These are phyloP conservation scores for Spathaspora arborariae DNA, from an alignment of 805 yeast genomes.

Conservation along the genomic window DNA sequence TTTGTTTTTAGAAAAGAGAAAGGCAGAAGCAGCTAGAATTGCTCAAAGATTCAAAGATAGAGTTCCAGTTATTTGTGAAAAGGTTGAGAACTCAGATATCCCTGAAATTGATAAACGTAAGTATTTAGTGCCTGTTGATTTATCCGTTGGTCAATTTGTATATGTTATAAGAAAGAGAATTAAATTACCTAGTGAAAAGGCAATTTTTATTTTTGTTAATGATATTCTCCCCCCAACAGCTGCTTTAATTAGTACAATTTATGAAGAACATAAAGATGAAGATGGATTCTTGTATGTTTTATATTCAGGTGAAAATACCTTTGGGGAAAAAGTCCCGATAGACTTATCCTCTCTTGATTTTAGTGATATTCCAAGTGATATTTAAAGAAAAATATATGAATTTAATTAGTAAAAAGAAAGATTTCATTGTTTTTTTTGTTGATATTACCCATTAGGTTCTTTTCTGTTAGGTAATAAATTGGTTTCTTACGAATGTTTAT, in stretches of 20 bases:
- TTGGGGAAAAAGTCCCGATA: slow-evolving; percentile 54
- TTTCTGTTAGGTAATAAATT: background rate
- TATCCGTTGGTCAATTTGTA: slow-evolving; percentile 97
- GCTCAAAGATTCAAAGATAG: slow-evolving; percentile 85
- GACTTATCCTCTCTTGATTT: slow-evolving; percentile 11
- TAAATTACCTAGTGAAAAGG: slow-evolving; percentile 94
- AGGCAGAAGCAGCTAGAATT: slow-evolving; percentile 90
- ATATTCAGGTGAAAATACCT: slow-evolving; percentile 96
- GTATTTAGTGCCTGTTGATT: slow-evolving; percentile 92
- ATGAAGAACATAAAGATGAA: slow-evolving; percentile 95
- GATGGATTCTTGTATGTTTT: slow-evolving; percentile 96
- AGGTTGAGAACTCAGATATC: slow-evolving; percentile 93
- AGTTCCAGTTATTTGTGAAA: slow-evolving; percentile 95
- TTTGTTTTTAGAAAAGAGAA: slow-evolving; percentile 65
- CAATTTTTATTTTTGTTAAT: slow-evolving; percentile 93
- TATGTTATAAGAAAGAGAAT: slow-evolving; percentile 96
- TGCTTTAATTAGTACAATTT: slow-evolving; percentile 89
- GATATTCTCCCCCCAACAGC: slow-evolving; percentile 98
- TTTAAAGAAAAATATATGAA: background rate
- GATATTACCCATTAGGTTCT: background rate
- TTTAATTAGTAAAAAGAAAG: background rate
- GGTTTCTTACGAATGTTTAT: background rate
- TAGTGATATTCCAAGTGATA: slow-evolving; percentile 1
- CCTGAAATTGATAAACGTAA: slow-evolving; percentile 96
- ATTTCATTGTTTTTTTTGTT: too few species aligned